A percentile compares a stretch with the other conserved stretches of the same genome.
Conservation (phyloP, 768 basidiomycete species). For the Termitomyces bulborhizus region DNA sequence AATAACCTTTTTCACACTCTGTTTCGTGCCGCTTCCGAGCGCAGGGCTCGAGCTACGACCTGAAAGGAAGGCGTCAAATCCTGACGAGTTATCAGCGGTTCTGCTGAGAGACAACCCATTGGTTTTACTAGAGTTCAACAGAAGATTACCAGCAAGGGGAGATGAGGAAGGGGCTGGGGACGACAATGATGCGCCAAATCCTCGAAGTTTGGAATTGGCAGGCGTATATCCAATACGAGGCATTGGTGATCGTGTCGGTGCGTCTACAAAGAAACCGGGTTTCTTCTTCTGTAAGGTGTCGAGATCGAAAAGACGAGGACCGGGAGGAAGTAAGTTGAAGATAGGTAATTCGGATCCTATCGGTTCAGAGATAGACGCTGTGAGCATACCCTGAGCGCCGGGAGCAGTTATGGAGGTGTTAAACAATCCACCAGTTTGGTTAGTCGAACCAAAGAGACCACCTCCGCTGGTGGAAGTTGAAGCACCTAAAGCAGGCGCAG, state of each 20-base stretch:
- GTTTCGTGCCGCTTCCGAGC: slow-evolving; percentile 61
- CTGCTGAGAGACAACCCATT: slow-evolving; percentile 49
- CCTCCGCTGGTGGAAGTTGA: slow-evolving; percentile 34
- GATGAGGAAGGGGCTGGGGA: slow-evolving; percentile 31
- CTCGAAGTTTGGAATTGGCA: slow-evolving; percentile 64
- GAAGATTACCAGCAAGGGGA: slow-evolving; percentile 30
- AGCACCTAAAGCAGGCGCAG: slow-evolving; percentile 40
- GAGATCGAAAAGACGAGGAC: slow-evolving; percentile 55
- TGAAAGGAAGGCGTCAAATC: slow-evolving; percentile 61
- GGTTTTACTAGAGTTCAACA: slow-evolving; percentile 49
- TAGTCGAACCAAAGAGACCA: slow-evolving; percentile 34
- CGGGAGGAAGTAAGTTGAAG: slow-evolving; percentile 69
- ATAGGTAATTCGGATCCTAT: slow-evolving; percentile 68
- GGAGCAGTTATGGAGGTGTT: slow-evolving; percentile 34
- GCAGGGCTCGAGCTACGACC: slow-evolving; percentile 55
- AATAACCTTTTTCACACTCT: slow-evolving; percentile 91
- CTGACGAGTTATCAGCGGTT: slow-evolving; percentile 36
- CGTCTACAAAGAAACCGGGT: slow-evolving; percentile 68
- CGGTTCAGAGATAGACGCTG: slow-evolving; percentile 86
- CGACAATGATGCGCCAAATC: slow-evolving; percentile 51
- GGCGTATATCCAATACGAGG: slow-evolving; percentile 66
- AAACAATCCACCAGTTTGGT: slow-evolving; percentile 25
- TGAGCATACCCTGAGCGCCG: slow-evolving; percentile 56
- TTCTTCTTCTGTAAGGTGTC: slow-evolving; percentile 71
- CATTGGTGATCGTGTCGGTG: slow-evolving; percentile 65